These are phyloP conservation scores for Dictyostelium firmibasis DNA, from an alignment of 78 protist genomes.

Conservation along the genomic window DNA sequence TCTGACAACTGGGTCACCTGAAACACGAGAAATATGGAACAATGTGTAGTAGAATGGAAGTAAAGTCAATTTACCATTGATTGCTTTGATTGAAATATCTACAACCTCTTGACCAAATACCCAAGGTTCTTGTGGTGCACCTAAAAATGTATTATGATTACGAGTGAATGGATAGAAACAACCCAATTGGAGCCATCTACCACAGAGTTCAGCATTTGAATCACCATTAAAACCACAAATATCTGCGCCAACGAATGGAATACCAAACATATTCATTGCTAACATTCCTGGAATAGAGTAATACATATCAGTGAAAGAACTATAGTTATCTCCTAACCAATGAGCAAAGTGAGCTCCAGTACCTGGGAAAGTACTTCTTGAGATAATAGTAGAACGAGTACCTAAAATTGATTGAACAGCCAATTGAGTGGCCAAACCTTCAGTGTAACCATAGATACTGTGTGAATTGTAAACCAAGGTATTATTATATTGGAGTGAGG, in stretches of 20 bases:
- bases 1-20: slow-evolving; percentile 72
- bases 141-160: slow-evolving; percentile 66
- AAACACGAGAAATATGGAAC: slow-evolving; percentile 18
- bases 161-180: slow-evolving; percentile 90
- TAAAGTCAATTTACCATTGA: slow-evolving; percentile 57
- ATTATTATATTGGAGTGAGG: slow-evolving; percentile 20
- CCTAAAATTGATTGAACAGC: slow-evolving; percentile 54
- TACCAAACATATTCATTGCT: slow-evolving; percentile 85
- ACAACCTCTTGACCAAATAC: slow-evolving; percentile 67
- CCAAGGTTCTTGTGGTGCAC: slow-evolving; percentile 87
- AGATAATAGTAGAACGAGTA: slow-evolving; percentile 84
- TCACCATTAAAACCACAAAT: slow-evolving; percentile 91
- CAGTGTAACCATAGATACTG: slow-evolving; percentile 79
- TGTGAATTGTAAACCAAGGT: slow-evolving; percentile 82
- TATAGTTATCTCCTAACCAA: slow-evolving; percentile 87
- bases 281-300: slow-evolving; percentile 88
- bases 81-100: neutral
- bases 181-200: slow-evolving; percentile 92
- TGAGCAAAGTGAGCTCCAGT: slow-evolving; percentile 81
- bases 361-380: slow-evolving; percentile 90
- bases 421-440: slow-evolving; percentile 74
- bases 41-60: slow-evolving; percentile 82
- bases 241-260: slow-evolving; percentile 95
- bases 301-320: slow-evolving; percentile 59
- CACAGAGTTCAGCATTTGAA: slow-evolving; percentile 86